Percentiles rank a stretch among this genome's conserved stretches.
Evolutionary conservation across 805 yeast genomes (phyloP).

Genomic region (Yarrowia divulgata): DNA sequence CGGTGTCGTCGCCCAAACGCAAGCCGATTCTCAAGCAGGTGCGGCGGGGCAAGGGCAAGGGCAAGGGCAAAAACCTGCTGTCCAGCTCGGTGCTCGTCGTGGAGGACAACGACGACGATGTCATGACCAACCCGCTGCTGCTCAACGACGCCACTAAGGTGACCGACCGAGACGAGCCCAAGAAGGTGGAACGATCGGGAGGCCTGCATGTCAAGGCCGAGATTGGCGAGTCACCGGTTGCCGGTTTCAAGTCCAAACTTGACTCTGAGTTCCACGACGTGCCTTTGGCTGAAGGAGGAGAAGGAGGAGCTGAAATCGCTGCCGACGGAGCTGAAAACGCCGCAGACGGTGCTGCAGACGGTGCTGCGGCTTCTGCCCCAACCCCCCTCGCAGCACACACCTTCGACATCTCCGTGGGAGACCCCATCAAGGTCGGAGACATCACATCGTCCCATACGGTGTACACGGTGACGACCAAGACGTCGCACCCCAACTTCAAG

Average conservation of each 20-base stretch:
- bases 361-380: background rate
- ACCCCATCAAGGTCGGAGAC: constrained; percentile 92
- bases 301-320: background rate
- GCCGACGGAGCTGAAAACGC: background rate
- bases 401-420: constrained; percentile 78
- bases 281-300: constrained; percentile 3
- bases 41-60: constrained; percentile 34
- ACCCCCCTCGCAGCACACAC: constrained; percentile 32
- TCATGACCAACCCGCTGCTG: constrained; percentile 18
- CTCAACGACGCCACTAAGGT: constrained; percentile 37
- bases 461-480: constrained; percentile 73
- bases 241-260: constrained; percentile 31
- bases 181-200: background rate
- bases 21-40: constrained; percentile 33
- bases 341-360: background rate
- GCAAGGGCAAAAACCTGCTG: constrained; percentile 19
- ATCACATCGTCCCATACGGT: constrained; percentile 87
- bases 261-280: constrained; percentile 36
- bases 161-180: constrained; percentile 4
- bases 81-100: constrained; percentile 16
- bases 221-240: constrained; percentile 29
- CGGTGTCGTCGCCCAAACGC: constrained; percentile 36
- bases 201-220: constrained; percentile 36
- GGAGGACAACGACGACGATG: constrained; percentile 11
- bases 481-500: constrained; percentile 53